Base-by-base conservation (phyloP, 371 early-diverging fungal species). In the Rhizopus microsporus region DNA sequence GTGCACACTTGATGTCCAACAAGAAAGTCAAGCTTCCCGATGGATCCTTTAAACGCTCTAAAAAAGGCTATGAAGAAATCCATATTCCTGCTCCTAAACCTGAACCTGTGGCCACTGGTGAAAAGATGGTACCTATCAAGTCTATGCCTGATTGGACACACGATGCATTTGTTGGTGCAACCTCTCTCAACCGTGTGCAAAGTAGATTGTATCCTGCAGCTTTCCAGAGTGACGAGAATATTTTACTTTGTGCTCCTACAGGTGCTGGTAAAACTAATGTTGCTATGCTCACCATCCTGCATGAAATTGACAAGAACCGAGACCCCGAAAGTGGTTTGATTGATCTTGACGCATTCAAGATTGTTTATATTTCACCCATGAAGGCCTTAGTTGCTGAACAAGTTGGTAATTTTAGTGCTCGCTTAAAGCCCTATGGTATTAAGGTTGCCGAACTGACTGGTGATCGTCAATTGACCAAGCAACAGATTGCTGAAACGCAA, bases 291-390 rank as follows among this genome's bases (percentile, higher is more conserved):
- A 91, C 96, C 7, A 93, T 99, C 56, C 79, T 99, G 32, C 88
- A 89, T 45, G 91, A 93, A 67, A 79, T 96, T 53, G 83, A 84
- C 46, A 88, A 93, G 68, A 78, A 91, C 71, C 81, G 87, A 34
- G 84, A 95, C 55, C 79, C 82, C 3, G 78, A 80, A 7, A 89
- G 91, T 3, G 93, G 93, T n/a, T 66, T 71, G 3, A 85, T 95
- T 55, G 87, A 88, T 56, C 65, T 88, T 60, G 94, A 95, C 60
- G 71, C 73, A 1, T 96, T 95, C 85, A 98, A 98, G 80, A 93
- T 99, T 65, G 92, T 99, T 35, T 99, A 99, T 77, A 88, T 99
- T 67, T 99, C 99, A 5, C 99, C 99, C 5, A 99, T 99, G 99
- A 99, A 99, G 72, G 99, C 99, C 6, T 80, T 99, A 51, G 99